Evolutionary conservation across 2,329 filamentous ascomycete species (phyloP).

Genomic region (Neonectria neomacrospora): DNA sequence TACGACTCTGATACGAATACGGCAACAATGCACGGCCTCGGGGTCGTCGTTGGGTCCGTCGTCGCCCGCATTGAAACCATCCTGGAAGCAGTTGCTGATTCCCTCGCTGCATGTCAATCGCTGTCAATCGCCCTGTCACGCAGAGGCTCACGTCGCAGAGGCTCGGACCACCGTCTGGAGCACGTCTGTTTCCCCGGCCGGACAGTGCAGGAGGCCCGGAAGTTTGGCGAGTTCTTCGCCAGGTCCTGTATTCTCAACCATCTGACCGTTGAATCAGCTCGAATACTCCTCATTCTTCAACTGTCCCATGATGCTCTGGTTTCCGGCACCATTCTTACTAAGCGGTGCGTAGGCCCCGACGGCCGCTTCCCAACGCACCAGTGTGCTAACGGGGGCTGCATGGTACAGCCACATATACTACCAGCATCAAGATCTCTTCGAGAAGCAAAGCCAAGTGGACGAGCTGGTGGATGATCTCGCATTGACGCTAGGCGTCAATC

Average conservation of each 20-base stretch:
- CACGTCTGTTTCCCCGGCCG: slow-evolving; percentile 60
- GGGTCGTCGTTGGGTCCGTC: slow-evolving; percentile 38
- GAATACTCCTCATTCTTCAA: slow-evolving; percentile 68
- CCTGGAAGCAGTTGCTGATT: slow-evolving; percentile 46
- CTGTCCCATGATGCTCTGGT: slow-evolving; percentile 68
- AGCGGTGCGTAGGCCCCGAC: slow-evolving; percentile 57
- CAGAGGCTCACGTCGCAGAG: slow-evolving; percentile 26
- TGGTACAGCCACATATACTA: slow-evolving; percentile 79
- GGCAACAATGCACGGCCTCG: slow-evolving; percentile 7
- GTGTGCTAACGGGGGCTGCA: not conserved
- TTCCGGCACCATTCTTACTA: slow-evolving; percentile 66
- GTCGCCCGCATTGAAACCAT: slow-evolving; percentile 52
- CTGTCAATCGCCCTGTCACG: slow-evolving; percentile 45
- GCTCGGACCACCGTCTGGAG: slow-evolving; percentile 26
- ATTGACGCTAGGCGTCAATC: slow-evolving; percentile 71
- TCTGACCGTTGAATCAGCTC: slow-evolving; percentile 53
- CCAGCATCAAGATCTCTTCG: slow-evolving; percentile 77
- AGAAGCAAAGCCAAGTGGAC: slow-evolving; percentile 75
- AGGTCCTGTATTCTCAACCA: not conserved
- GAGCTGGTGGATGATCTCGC: slow-evolving; percentile 79
- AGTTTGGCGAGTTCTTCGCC: slow-evolving; percentile 57
- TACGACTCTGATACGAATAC: slow-evolving; percentile 41
- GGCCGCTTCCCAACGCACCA: slow-evolving; percentile 3
- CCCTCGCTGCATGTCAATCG: slow-evolving; percentile 41
- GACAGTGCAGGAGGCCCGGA: slow-evolving; percentile 58